Evolutionary conservation across 2,329 filamentous ascomycete species (phyloP).

Genomic region (Ceratocystis huliohia): DNA sequence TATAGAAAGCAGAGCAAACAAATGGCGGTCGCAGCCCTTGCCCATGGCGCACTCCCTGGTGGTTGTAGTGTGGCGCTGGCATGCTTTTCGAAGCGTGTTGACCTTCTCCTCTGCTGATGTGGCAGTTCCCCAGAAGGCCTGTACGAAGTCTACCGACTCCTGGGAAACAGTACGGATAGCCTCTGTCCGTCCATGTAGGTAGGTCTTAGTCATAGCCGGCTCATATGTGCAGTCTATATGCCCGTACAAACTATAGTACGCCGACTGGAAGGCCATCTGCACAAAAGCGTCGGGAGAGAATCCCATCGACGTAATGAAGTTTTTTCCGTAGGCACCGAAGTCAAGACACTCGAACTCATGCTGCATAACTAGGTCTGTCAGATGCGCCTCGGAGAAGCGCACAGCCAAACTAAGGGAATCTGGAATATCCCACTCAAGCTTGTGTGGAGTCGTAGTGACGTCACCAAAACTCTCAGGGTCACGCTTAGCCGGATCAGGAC

Average conservation of each 20-base stretch:
- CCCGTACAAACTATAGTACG: slow-evolving; percentile 93
- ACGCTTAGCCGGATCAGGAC: slow-evolving; percentile 83
- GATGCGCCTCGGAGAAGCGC: slow-evolving; percentile 84
- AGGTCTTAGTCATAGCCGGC: slow-evolving; percentile 95
- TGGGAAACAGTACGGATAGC: slow-evolving; percentile 76
- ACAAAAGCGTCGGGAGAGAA: slow-evolving; percentile 96
- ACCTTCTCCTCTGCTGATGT: slow-evolving; percentile 73
- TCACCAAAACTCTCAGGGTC: slow-evolving; percentile 86
- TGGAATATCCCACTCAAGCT: slow-evolving; percentile 94
- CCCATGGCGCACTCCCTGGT: slow-evolving; percentile 82
- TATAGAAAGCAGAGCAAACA: slow-evolving; percentile 87
- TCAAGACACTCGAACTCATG: slow-evolving; percentile 92
- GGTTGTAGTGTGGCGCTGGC: slow-evolving; percentile 64
- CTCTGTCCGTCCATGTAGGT: slow-evolving; percentile 85
- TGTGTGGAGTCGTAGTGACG: slow-evolving; percentile 85
- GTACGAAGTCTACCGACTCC: slow-evolving; percentile 77
- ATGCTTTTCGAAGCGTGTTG: slow-evolving; percentile 70
- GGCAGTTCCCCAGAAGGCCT: slow-evolving; percentile 79
- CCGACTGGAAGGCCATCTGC: slow-evolving; percentile 97
- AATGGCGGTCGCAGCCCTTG: slow-evolving; percentile 79
- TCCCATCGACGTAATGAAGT: slow-evolving; percentile 93
- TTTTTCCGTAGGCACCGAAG: slow-evolving; percentile 82
- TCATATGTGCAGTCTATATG: slow-evolving; percentile 92
- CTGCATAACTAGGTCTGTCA: slow-evolving; percentile 89
- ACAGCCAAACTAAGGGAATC: slow-evolving; percentile 83